Evolutionary conservation across 2,329 filamentous ascomycete genomes (phyloP), one percentile per base, ranked within the genome.

Genomic region (Fusarium cyanostomum): DNA sequence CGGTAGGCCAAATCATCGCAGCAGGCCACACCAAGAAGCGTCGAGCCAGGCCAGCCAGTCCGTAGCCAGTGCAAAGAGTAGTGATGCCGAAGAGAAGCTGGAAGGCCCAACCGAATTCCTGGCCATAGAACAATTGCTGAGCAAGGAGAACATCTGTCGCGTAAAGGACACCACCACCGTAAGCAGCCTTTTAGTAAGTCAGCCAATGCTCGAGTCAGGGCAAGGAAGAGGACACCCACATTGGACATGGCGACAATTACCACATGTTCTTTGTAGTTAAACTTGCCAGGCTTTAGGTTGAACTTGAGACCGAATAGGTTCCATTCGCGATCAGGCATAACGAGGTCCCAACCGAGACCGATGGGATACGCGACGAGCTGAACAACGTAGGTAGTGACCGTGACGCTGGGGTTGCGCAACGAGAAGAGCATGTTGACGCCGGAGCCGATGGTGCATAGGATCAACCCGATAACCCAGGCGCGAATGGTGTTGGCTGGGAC

Each of bases 231-330:
- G 26, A 15, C n/a, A 74, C 83, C 76, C 67, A 86, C 85, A 72
- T 87, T 87, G 2, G 85, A 86, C 86, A 89, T 88, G 71, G 86
- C 83, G 21, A 86, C 84, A 65, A 87, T 86, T 34, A 87, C 76
- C 46, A 86, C 82, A 68, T 87, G 85, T 69, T 88, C 85, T 75
- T 87, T 88, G 72, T 81, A 82, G 73, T 86, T 88, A 75, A 87
- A 88, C 16, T 80, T 82, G 15, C 84, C 84, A 0, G 85, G 80
- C 57, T 81, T 81, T 30, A 87, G 75, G 65, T 86, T 86, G 71
- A 85, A 85, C 59, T 81, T 82, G 59, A 84, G 55, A 13, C 84
- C 84, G 52, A 80, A 81, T 8, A 85, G 56, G 31, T 79, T 83
- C 76, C 79, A 83, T 52, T 79, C 78, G 58, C 79, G 80, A 56